A percentile compares a stretch with the other conserved stretches of the same genome.
These are phyloP conservation scores for Colletotrichum coccodes DNA, from an alignment of 2,329 filamentous ascomycete genomes.

Conservation along the genomic window DNA sequence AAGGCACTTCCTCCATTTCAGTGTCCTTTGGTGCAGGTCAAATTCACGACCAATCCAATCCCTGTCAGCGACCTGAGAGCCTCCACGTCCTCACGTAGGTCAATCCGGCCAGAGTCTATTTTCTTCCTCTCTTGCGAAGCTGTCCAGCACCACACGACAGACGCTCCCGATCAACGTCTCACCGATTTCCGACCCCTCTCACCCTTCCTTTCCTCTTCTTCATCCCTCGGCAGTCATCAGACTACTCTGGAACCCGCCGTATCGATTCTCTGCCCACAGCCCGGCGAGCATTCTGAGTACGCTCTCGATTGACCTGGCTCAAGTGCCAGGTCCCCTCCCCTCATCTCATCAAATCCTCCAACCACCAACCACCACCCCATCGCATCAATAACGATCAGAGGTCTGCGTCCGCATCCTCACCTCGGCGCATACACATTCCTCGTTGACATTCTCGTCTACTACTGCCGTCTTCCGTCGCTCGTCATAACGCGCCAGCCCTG, in stretches of 20 bases:
- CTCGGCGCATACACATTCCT: neutral
- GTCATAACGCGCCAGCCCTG: neutral
- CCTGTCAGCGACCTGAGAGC: constrained; percentile 20
- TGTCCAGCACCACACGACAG: constrained; percentile 5
- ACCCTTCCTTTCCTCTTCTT: neutral
- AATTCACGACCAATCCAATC: constrained; percentile 9
- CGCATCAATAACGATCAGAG: constrained; percentile 7
- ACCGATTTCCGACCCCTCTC: neutral
- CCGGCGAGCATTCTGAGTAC: constrained; percentile 13
- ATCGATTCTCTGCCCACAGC: constrained; percentile 6
- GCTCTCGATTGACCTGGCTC: constrained; percentile 25
- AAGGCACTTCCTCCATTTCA: neutral
- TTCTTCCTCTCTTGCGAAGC: constrained; percentile 19
- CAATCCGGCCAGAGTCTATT: constrained; percentile 17
- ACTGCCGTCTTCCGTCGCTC: neutral
- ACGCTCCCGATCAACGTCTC: constrained; percentile 14
- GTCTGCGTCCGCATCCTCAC: neutral
- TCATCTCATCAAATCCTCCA: neutral
- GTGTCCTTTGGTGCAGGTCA: neutral
- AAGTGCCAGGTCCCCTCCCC: constrained; percentile 26
- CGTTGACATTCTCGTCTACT: neutral
- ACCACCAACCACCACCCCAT: neutral
- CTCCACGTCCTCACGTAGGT: constrained; percentile 30
- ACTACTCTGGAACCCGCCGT: neutral
- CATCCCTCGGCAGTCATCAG: neutral